phyloP scores from a whole-genome alignment of 371 early-diverging fungal genomes.

The Vittaforma corneae region DNA sequence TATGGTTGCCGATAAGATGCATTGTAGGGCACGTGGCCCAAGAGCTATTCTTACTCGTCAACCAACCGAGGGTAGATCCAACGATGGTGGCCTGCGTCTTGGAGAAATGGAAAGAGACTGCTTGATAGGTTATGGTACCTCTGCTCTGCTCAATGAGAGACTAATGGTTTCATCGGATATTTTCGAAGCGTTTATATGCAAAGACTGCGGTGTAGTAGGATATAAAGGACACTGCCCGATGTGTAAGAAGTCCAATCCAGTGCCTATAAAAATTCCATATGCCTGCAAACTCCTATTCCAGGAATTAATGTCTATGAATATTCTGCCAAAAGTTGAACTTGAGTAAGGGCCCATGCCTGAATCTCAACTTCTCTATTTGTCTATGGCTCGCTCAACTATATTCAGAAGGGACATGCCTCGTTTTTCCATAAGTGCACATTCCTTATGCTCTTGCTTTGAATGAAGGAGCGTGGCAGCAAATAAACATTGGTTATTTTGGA shows the following conservation, averaged over 20 bases:
- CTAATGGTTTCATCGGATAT: constrained; percentile 83
- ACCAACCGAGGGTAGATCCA: constrained; percentile 92
- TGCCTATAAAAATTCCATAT: constrained; percentile 85
- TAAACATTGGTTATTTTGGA: no score
- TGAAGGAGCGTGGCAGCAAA: no score
- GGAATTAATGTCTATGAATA: constrained; percentile 88
- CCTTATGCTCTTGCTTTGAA: no score
- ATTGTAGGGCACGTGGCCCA: constrained; percentile 86
- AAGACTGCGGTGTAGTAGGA: constrained; percentile 78
- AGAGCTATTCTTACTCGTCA: constrained; percentile 83
- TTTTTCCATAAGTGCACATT: no score
- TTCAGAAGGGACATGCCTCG: no score
- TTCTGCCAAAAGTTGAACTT: constrained; percentile 65
- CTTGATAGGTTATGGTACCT: constrained; percentile 88
- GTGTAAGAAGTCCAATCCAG: constrained; percentile 72
- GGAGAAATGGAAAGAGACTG: constrained; percentile 98
- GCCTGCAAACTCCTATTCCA: constrained; percentile 70
- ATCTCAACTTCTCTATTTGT: no score
- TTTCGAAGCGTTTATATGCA: constrained; percentile 79
- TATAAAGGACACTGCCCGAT: constrained; percentile 64
- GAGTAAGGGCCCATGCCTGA: constrained; percentile 1
- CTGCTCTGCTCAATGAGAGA: constrained; percentile 77
- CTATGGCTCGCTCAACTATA: no score
- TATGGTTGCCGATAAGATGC: constrained; percentile 99
- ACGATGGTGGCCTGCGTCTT: constrained; percentile 87